These are phyloP conservation scores for Gracilaria domingensis DNA, from an alignment of 23 red algal species.

Conservation along the genomic window DNA sequence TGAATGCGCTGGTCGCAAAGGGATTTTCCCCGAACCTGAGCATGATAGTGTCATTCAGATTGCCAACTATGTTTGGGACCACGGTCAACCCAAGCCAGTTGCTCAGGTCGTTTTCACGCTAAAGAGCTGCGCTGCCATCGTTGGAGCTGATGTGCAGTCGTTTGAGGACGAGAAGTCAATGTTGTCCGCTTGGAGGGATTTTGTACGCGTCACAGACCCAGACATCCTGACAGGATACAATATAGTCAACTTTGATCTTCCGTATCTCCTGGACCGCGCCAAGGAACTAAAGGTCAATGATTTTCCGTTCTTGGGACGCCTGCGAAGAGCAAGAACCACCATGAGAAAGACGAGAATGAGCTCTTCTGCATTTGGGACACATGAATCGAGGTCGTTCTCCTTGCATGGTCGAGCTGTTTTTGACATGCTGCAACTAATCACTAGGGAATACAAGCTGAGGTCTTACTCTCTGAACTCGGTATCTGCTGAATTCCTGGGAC, in stretches of 20 bases:
- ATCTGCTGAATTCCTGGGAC: conserved; percentile 92
- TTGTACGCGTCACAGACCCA: conserved; percentile 82
- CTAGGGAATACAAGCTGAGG: conserved; percentile 95
- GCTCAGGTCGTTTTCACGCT: conserved; percentile 92
- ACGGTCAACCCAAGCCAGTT: conserved; percentile 34
- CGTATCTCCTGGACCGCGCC: conserved; percentile 96
- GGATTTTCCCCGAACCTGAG: conserved; percentile 95
- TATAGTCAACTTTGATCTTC: conserved; percentile 99
- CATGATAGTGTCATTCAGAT: conserved; percentile 98
- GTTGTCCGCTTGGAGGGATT: conserved; percentile 81
- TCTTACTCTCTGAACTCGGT: conserved; percentile 99
- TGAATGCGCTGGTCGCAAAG: conserved; percentile 93
- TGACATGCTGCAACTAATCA: conserved; percentile 99
- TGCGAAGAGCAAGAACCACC: conserved; percentile 62
- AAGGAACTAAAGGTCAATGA: conserved; percentile 55
- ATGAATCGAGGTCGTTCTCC: conserved; percentile 87
- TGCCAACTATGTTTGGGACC: conserved; percentile 91
- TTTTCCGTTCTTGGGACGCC: conserved; percentile 91
- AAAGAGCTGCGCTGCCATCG: conserved; percentile 84
- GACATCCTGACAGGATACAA: conserved; percentile 99
- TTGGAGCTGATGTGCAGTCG: conserved; percentile 85
- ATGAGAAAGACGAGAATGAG: conserved; percentile 90
- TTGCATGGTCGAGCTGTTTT: conserved; percentile 94
- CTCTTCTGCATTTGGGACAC: conserved; percentile 97
- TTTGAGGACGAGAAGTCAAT: conserved; percentile 79